Evolutionary conservation across 148 eudicot genomes (phyloP), one percentile per base, ranked within the genome.

Genomic region (Nepenthes gracilis): DNA sequence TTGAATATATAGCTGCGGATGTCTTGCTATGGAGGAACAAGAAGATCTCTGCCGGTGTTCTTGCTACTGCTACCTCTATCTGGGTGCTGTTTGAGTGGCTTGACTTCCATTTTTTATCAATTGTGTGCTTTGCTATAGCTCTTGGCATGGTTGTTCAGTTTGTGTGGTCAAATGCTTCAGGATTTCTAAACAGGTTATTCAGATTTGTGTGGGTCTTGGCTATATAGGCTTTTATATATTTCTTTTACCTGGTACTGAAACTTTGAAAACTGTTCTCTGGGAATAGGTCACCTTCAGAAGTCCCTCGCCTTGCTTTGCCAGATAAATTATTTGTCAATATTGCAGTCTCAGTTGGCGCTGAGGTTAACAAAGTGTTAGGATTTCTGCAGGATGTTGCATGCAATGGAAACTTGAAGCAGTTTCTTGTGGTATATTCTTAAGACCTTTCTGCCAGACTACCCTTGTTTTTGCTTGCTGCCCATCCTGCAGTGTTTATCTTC

Each of bases 61-160:
- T 93, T 47, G 74, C 55, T 59, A 76, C 71, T 64, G 91, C 96
- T 45, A 88, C 95, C 35, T 78, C 64, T 35, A 43, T 83, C 32
- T 93, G 96, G 96, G 81, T 83, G 68, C 72, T 88, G 53, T 93
- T 93, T 63, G 89, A 88, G 70, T 93, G 96, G 95, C 87, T 86
- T 8, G 75, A 88, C 49, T 93, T 84, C 75, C 61, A 88, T 75
- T 75, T 88, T 59, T 73, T 93, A 9, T 48, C 88, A 36, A 75
- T 92, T 9, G 37, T 76, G 36, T 83, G 85, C 73, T 84, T 85
- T 55, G 79, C 63, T 64, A 63, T 85, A 70, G 71, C 68, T 36
- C 12, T 82, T 66, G 78, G 83, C 47, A 72, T 92, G 94, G 15
- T 80, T 45, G 83, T 56, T 57, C 91, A 88, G 72, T 88, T 85